Percentiles rank a stretch among this genome's conserved stretches.
Evolutionary conservation across 2,329 filamentous ascomycete species (phyloP).

Genomic region (Cordyceps cicadae): DNA sequence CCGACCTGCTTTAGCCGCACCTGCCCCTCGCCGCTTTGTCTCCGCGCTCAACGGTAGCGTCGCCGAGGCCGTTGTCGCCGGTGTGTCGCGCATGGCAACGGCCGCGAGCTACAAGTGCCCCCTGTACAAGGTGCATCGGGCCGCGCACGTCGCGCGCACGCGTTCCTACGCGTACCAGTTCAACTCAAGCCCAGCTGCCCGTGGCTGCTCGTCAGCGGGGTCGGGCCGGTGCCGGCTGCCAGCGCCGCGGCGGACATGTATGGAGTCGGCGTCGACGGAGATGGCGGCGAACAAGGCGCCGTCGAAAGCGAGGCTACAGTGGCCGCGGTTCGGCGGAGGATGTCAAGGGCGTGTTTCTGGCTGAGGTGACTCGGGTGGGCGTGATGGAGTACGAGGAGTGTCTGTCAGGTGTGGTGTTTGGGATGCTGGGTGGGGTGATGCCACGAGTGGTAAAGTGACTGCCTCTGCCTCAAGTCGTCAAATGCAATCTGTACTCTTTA

Average conservation of each 20-base stretch:
- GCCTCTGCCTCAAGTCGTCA: background rate
- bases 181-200: conserved; percentile 13
- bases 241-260: background rate
- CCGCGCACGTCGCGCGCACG: background rate
- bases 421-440: conserved; percentile 10
- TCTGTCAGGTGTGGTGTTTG: conserved; percentile 16
- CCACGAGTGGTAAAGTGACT: background rate
- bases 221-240: conserved; percentile 5
- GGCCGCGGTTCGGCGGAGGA: conserved; percentile 8
- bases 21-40: background rate
- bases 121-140: conserved; percentile 5
- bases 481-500: too few species aligned
- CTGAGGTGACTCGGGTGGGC: background rate
- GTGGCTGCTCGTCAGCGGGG: conserved; percentile 13
- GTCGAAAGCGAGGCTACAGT: conserved; percentile 8
- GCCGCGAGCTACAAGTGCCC: conserved; percentile 13
- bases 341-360: background rate
- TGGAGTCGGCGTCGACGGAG: conserved; percentile 14
- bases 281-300: conserved; percentile 14
- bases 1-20: background rate
- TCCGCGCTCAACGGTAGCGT: background rate
- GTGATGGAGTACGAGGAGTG: conserved; percentile 15
- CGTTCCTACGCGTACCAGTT: conserved; percentile 15
- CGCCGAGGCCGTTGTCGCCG: conserved; percentile 11
- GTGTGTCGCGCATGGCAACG: conserved; percentile 13